Evolutionary conservation across 2,329 filamentous ascomycete genomes (phyloP), one percentile per base, ranked within the genome.

Genomic region (Pseudogymnoascus sp.): DNA sequence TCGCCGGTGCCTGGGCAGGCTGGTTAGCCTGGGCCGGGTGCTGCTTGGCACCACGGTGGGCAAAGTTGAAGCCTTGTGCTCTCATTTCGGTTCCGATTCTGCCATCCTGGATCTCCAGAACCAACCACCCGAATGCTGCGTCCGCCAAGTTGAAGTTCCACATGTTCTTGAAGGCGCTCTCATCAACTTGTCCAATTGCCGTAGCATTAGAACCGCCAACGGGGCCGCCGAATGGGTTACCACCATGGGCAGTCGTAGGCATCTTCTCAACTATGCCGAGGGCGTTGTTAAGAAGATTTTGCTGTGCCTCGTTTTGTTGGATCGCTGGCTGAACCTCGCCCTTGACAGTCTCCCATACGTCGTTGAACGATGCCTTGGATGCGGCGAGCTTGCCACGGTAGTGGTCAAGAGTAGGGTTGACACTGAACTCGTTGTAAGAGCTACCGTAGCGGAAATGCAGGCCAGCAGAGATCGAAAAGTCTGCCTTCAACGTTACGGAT

Each of bases 101-200:
- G 59, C 94, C 94, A 71, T 91, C 90, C 72, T 99, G 94, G 63
- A 99, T 88, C 73, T 99, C 94, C 62, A 99, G 77, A 14, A 97
- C 91, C 59, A 99, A 81, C 81, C 91, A 99, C 64, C 94, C 94
- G 73, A 97, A 99, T 18, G 94, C 93, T 61, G 94, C 94, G 78
- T 99, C 94, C 30, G 94, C 94, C 66, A 99, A 77, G 75, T 97
- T 97, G 78, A 99, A 99, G 76, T 99, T 99, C 94, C 94, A 99
- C 94, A 97, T 97, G 74, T 99, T 99, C 80, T 99, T 99, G 83
- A 99, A 99, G 1, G 94, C 94, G 70, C 92, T 97, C 79, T 99
- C 94, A 65, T 99, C 94, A 15, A 99, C 91, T 71, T 96, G 90
- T 33, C 94, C 94, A 58, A 90, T 87, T 62, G 84, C 82, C 60